Evolutionary conservation across 306 rosid species (phyloP), one percentile per base, ranked within the genome.

Genomic region (Rosa rugosa): DNA sequence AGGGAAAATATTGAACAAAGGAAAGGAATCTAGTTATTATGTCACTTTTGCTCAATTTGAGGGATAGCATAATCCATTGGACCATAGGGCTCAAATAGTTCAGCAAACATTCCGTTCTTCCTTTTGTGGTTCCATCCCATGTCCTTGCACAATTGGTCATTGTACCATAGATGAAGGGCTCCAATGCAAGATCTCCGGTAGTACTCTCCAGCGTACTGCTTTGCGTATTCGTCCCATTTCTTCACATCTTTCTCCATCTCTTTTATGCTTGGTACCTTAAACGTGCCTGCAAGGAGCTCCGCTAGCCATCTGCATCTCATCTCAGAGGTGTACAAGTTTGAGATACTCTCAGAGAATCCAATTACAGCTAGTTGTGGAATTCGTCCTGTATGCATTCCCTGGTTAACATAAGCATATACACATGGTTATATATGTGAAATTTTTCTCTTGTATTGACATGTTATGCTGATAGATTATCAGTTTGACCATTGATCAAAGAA

Each of bases 281-380:
- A 87, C 34, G 84, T 84, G 6, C 88, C 91, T 18, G 62, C 91
- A 34, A 92, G 53, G 72, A 90, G 89, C 87, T 87, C 94, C 0
- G 90, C 86, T 4, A 92, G 47, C 97, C 93, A 90, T 44, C 89
- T 82, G 50, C 97, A 83, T 64, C 93, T 86, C 82, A 91, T 87
- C 79, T 92, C 97, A 0, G 92, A 89, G 7, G 88, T 88, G 64
- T 80, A 88, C 85, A 90, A 80, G 79, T 86, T 83, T 11, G 87
- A 74, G n/a, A 75, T 63, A 53, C 85, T 79, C 79, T 79, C 79
- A 16, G 93, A 82, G 85, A 80, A 84, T 53, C 90, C 91, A 10
- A 87, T 74, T 70, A 90, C 85, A 8, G 88, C 89, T 36, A 82
- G 65, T 17, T 84, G 87, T 42, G 88, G 87, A 72, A 90, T 78